Evolutionary conservation across 2,329 filamentous ascomycete genomes (phyloP).

Genomic region (Neoarthrinium moseri): DNA sequence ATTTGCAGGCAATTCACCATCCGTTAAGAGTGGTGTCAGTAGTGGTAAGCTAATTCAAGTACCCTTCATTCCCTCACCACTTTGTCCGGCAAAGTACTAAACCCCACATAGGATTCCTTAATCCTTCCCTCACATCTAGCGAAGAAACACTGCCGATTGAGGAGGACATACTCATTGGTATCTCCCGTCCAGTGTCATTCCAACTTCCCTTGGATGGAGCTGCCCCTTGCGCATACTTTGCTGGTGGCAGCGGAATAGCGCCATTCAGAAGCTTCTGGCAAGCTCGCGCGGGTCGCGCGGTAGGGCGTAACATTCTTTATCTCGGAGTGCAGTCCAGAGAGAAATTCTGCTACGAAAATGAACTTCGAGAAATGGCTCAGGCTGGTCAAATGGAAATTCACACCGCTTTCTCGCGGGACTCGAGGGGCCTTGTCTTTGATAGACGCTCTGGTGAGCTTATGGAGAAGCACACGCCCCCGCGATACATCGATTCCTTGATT

Average conservation of each 20-base stretch:
- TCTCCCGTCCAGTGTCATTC: slow-evolving; percentile 50
- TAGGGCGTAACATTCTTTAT: slow-evolving; percentile 47
- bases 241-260: slow-evolving; percentile 52
- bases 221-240: slow-evolving; percentile 51
- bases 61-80: too few relatives aligned
- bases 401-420: slow-evolving; percentile 51
- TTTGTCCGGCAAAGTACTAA: too few relatives aligned
- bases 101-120: too few relatives aligned
- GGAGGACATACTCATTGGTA: slow-evolving; percentile 49
- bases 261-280: slow-evolving; percentile 56
- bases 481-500: slow-evolving; percentile 52
- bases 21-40: slow-evolving; percentile 44
- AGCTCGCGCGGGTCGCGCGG: slow-evolving; percentile 36
- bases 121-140: slow-evolving; percentile 38
- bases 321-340: slow-evolving; percentile 52
- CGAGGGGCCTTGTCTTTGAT: slow-evolving; percentile 45
- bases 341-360: slow-evolving; percentile 50
- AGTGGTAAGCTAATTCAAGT: too few relatives aligned
- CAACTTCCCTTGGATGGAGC: slow-evolving; percentile 49
- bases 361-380: slow-evolving; percentile 43
- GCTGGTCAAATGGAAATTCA: slow-evolving; percentile 51
- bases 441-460: slow-evolving; percentile 38
- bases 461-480: slow-evolving; percentile 46
- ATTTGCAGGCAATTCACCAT: slow-evolving; percentile 31
- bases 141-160: slow-evolving; percentile 38